Evolutionary conservation across 1,284 basidiomycete genomes (phyloP).

Genomic region (Ustilago loliicola): DNA sequence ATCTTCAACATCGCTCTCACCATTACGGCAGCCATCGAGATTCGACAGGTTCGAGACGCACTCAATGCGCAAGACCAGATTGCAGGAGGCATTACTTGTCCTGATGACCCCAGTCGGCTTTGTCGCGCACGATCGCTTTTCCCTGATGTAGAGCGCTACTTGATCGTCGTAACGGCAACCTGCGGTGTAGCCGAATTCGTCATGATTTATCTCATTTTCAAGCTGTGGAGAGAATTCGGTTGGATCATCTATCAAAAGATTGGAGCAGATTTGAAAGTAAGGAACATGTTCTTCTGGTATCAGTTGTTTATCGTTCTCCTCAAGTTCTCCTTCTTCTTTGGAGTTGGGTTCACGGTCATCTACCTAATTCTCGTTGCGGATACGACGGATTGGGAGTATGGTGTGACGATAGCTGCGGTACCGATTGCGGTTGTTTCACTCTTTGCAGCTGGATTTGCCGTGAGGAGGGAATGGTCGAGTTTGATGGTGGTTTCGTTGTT

Average conservation of each 20-base stretch:
- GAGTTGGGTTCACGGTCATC: conserved; percentile 57
- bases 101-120: conserved; percentile 15
- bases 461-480: conserved; percentile 51
- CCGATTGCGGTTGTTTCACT: conserved; percentile 56
- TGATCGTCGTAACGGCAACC: conserved; percentile 58
- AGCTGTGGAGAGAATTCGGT: conserved; percentile 63
- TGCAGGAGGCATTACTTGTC: conserved; percentile 43
- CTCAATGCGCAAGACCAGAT: conserved; percentile 46
- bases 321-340: conserved; percentile 66
- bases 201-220: conserved; percentile 45
- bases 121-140: conserved; percentile 48
- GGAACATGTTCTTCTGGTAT: conserved; percentile 60
- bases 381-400: conserved; percentile 56
- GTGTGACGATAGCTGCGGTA: conserved; percentile 61
- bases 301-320: conserved; percentile 64
- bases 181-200: conserved; percentile 55
- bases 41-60: conserved; percentile 57
- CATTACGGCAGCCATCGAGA: conserved; percentile 59
- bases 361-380: conserved; percentile 63
- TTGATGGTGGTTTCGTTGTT: conserved; percentile 57
- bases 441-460: conserved; percentile 58
- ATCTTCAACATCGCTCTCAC: conserved; percentile 63
- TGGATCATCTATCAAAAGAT: conserved; percentile 66
- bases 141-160: conserved; percentile 42
- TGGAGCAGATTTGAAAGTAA: conserved; percentile 55